phyloP scores from a whole-genome alignment of 306 rosid genomes.

The Castanopsis chinensis region DNA sequence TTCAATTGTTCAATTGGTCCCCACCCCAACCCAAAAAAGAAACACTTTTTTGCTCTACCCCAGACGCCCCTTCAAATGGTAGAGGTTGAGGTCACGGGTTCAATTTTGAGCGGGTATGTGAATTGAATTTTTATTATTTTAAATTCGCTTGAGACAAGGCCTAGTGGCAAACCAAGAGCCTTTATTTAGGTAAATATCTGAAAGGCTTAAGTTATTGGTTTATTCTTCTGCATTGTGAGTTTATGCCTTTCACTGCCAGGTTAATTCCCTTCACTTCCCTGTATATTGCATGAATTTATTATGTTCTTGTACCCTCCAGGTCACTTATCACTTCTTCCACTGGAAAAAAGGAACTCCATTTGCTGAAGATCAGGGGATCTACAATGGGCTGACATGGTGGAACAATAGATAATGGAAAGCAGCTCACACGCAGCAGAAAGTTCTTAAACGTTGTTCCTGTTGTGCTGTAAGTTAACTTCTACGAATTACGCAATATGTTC shows the following conservation, averaged over 20 bases:
- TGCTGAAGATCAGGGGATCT: slow-evolving; percentile 96
- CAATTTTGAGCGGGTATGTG: not conserved
- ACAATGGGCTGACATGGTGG: slow-evolving; percentile 98
- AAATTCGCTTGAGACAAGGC: not conserved
- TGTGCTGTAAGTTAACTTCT: slow-evolving; percentile 83
- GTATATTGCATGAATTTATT: slow-evolving; percentile 24
- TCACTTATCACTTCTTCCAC: slow-evolving; percentile 96
- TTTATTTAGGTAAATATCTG: not conserved
- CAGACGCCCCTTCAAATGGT: not conserved
- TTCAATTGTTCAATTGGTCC: not conserved
- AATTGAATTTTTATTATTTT: no score
- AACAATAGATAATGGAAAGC: slow-evolving; percentile 97
- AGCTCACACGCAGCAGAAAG: slow-evolving; percentile 98
- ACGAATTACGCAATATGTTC: not conserved
- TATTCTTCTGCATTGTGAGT: slow-evolving; percentile 6
- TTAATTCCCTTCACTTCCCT: slow-evolving; percentile 13
- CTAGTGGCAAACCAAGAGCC: not conserved
- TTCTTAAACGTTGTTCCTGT: slow-evolving; percentile 90
- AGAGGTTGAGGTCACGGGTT: not conserved
- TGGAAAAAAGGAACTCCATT: slow-evolving; percentile 99
- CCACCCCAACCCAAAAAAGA: not conserved
- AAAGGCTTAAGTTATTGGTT: slow-evolving; percentile 1
- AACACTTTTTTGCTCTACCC: not conserved
- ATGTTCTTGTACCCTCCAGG: slow-evolving; percentile 43
- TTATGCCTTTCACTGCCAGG: not conserved